Conservation (phyloP, 2,329 filamentous ascomycete species). For the Colletotrichum sp. region DNA sequence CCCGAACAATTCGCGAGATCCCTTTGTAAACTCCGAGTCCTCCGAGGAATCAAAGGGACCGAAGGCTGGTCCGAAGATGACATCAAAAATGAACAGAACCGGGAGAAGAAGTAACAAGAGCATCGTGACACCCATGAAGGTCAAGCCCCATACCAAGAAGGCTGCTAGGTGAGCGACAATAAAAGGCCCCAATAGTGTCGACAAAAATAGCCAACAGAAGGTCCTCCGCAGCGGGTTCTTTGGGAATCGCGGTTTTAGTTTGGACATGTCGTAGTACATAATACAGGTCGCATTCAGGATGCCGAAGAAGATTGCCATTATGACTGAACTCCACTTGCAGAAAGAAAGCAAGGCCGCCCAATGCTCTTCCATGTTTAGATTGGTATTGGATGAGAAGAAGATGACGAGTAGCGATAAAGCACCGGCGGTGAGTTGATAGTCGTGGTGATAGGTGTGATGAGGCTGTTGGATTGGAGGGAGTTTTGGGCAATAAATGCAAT, state of each 20-base stretch:
- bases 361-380: background rate
- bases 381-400: background rate
- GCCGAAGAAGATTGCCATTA: background rate
- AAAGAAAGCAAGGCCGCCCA: background rate
- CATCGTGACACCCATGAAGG: background rate
- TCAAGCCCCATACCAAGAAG: background rate
- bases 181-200: background rate
- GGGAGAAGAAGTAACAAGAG: background rate
- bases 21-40: background rate
- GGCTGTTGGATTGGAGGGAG: background rate
- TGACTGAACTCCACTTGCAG: background rate
- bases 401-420: background rate
- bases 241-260: background rate
- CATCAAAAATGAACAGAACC: background rate
- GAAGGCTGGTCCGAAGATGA: background rate
- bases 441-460: background rate
- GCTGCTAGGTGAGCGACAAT: background rate
- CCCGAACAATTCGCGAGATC: too few relatives aligned
- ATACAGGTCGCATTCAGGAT: accelerated
- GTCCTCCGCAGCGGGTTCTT: background rate
- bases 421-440: background rate
- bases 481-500: accelerated
- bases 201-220: background rate
- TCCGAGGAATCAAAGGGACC: background rate
- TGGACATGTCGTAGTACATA: background rate